These are phyloP conservation scores for Dryas drummondii DNA, from an alignment of 306 rosid genomes.

Conservation along the genomic window DNA sequence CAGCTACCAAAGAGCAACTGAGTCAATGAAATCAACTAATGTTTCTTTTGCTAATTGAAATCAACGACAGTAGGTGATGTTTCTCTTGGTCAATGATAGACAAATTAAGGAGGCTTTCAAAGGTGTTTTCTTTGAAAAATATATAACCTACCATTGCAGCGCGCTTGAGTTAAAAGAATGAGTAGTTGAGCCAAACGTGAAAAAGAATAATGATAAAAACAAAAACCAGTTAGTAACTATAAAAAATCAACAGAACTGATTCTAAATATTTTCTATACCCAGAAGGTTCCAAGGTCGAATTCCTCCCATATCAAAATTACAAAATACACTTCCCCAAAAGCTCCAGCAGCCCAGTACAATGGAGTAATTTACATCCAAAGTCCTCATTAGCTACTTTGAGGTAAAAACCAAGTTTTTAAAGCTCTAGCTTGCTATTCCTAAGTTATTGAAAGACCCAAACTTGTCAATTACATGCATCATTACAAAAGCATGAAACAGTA, in stretches of 20 bases:
- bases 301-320: too few species aligned
- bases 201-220: background rate
- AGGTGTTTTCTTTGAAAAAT: background rate
- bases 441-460: too few species aligned
- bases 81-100: slow-evolving; percentile 14
- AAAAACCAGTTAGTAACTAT: background rate
- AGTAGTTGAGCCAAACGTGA: slow-evolving; percentile 2
- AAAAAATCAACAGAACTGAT: too few species aligned
- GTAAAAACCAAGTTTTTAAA: too few species aligned
- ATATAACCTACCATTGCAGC: background rate
- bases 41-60: background rate
- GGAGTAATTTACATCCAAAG: background rate
- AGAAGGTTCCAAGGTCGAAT: background rate
- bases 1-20: too few species aligned
- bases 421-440: too few species aligned
- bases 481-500: too few species aligned
- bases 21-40: background rate
- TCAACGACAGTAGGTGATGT: background rate
- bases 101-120: background rate
- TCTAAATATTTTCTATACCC: background rate
- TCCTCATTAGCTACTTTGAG: background rate
- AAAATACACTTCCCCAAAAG: too few species aligned
- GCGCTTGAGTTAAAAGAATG: background rate
- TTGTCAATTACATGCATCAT: too few species aligned
- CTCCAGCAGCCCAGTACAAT: background rate